A percentile compares a stretch with the other conserved stretches of the same genome.
These are phyloP conservation scores for Chalciporus pseudorubinellus DNA, from an alignment of 768 basidiomycete species.

Conservation along the genomic window DNA sequence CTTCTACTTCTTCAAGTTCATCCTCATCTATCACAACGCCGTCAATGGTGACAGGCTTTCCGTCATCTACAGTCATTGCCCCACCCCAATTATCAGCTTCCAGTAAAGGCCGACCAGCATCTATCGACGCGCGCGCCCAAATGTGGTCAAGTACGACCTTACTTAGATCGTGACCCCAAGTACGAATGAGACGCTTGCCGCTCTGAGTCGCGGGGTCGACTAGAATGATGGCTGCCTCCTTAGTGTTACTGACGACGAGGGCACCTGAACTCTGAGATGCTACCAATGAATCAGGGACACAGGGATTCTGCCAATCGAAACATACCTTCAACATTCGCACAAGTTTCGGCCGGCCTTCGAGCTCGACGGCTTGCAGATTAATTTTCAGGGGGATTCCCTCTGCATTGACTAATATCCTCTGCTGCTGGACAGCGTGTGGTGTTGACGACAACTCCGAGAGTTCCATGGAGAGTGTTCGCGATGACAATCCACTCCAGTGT, in stretches of 20 bases:
- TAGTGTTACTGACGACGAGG: conserved; percentile 46
- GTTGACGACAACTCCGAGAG: conserved; percentile 17
- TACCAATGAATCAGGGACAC: conserved; percentile 6
- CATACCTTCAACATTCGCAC: conserved; percentile 49
- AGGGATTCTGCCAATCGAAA: conserved; percentile 4
- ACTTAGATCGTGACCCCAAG: conserved; percentile 50
- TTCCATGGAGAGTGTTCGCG: conserved; percentile 15
- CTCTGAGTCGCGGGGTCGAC: conserved; percentile 52
- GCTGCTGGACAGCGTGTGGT: conserved; percentile 10
- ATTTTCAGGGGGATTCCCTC: conserved; percentile 46
- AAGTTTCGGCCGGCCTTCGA: conserved; percentile 48
- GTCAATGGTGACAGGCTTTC: conserved; percentile 32
- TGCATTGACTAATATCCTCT: conserved; percentile 37
- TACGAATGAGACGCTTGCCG: conserved; percentile 55
- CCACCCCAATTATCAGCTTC: conserved; percentile 55
- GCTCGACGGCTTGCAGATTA: conserved; percentile 57
- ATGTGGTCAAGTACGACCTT: conserved; percentile 50
- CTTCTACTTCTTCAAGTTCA: conserved; percentile 38
- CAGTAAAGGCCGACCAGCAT: conserved; percentile 43
- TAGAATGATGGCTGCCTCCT: conserved; percentile 54
- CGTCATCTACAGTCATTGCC: conserved; percentile 32
- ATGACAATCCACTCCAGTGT: neutral
- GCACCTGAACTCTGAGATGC: conserved; percentile 55
- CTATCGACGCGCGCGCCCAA: conserved; percentile 52
- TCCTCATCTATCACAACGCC: conserved; percentile 36